Base-by-base conservation (phyloP, 1,284 basidiomycete genomes). In the Anthracocystis panici-leucophaei region DNA sequence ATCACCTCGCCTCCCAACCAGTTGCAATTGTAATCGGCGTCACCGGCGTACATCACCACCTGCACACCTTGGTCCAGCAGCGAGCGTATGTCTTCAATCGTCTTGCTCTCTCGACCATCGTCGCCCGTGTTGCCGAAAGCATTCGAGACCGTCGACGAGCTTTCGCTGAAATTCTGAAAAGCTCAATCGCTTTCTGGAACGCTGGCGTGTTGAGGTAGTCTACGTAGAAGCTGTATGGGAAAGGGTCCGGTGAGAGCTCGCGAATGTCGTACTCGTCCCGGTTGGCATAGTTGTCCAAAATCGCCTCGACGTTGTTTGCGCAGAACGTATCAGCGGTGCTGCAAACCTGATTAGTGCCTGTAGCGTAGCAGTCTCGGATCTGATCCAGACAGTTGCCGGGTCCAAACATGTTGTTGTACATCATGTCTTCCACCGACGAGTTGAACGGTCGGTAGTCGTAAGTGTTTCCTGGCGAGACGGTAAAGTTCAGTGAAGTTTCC, bases 1-100 rank as follows among this genome's bases (percentile, higher is more conserved):
- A 78, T 57, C 23, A 62, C 62, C 33, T 75, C 53, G 20, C 57
- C 65, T 10, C 79, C 79, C 2, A 79, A 25, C 65, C 65, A 79
- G 49, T 79, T 79, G 65, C 78, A 79, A 40, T 78, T 78, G 70
- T 77, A 79, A 55, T 79, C 79, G 31, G 79, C 79, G 33, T 79
- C 77, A 10, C 79, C 79, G 5, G 74, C 71, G 35, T 67, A 67
- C 56, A 81, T 56, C 4, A 69, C 69, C 31, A 81, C 78, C 27
- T 68, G 62, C 18, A 80, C 54, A 7, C 75, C 77, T 27, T 62
- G 57, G 1, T 71, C 51, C n/a, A 81, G 49, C 23, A 81, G 65
- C n/a, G 49, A n/a, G 3, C 59, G 53, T 23, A 81, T 54, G 23
- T 74, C 53, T 50, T 74, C 57, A 31, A 77, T 68, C n/a, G 78